Base-by-base conservation (phyloP, 192 early-diverging fungal genomes). In the Coemansia umbellata region DNA sequence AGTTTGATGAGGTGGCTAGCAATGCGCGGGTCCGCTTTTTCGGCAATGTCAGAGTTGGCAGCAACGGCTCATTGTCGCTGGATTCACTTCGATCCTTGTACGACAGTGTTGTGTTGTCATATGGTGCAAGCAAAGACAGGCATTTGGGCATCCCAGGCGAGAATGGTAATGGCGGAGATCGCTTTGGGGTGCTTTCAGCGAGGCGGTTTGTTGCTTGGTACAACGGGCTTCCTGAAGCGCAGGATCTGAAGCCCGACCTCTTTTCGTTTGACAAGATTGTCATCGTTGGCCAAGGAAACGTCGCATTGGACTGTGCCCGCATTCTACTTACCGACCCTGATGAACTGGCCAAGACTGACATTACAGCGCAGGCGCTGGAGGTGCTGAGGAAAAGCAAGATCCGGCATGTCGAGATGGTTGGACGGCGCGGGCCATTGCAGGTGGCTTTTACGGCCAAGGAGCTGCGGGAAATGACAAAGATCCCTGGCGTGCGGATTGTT, bases 391-490 rank as follows among this genome's bases (percentile, higher is more conserved):
- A 79, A 41, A 92, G 86, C 63, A 60, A 63, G 5, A 79, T 98
- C 23, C 71, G 81, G n/a, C 84, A 90, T 67, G 93, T 98, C 9
- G 84, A 87, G 47, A 64, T 98, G 33, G 78, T 97, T 17, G 94
- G 90, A 1, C 78, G 96, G 10, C 84, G 96, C n/a, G 96, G 96
- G 0, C 93, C 93, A 0, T 53, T 92, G 13, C 91, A 98, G 75
- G 91, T 90, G 24, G 78, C 92, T 13, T 95, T 98, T 66, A 98
- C 96, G 0, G 80, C 93, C 13, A 98, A 98, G 64, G 96, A 98
- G 47, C 76, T 98, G 14, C 85, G 96, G 10, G 96, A 98, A 59
- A 91, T 95, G 87, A 80, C 91, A 36, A 69, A 81, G 13, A 52
- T 98, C 23, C 87, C 88, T 2, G 64, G 64, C 23, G 77, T 85